These are phyloP conservation scores for Globisporangium orthogonon DNA, from an alignment of 352 stramenopile genomes.

Conservation along the genomic window DNA sequence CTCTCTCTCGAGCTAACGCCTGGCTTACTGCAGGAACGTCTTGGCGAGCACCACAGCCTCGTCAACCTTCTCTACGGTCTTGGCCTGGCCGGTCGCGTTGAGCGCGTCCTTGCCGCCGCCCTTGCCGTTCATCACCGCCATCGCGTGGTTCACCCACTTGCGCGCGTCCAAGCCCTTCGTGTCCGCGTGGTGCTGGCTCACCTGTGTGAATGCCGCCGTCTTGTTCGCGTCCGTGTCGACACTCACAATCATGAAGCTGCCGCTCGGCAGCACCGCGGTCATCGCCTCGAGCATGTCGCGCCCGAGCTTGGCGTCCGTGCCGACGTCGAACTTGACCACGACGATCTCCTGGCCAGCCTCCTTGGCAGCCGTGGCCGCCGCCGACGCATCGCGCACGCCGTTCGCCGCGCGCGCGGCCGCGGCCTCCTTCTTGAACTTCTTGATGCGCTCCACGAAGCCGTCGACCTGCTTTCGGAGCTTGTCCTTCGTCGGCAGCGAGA, in stretches of 20 bases:
- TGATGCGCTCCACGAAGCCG: conserved; percentile 63
- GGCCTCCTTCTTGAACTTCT: conserved; percentile 78
- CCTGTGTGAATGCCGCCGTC: conserved; percentile 90
- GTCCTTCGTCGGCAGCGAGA: conserved; percentile 90
- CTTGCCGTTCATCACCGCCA: conserved; percentile 91
- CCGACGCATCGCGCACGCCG: conserved; percentile 52
- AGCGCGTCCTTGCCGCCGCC: conserved; percentile 90
- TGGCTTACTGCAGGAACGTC: conserved; percentile 32
- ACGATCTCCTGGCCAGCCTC: conserved; percentile 62
- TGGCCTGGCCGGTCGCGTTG: conserved; percentile 75
- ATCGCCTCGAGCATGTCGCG: conserved; percentile 94
- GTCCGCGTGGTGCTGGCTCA: conserved; percentile 76
- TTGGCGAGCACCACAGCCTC: conserved; percentile 65
- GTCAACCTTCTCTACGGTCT: conserved; percentile 65
- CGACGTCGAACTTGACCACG: conserved; percentile 90
- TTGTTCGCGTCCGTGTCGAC: conserved; percentile 90
- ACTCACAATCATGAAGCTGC: conserved; percentile 92
- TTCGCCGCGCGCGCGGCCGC: conserved; percentile 61
- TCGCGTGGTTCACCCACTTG: conserved; percentile 91
- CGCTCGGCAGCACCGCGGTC: conserved; percentile 59
- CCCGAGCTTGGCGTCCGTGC: conserved; percentile 92
- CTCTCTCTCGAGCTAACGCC: too few relatives aligned
- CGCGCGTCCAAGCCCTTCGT: conserved; percentile 82
- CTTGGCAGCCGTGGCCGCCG: conserved; percentile 49
- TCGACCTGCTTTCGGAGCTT: conserved; percentile 70